Evolutionary conservation across 2,329 filamentous ascomycete genomes (phyloP), one percentile per base, ranked within the genome.

Genomic region (Diaporthe citriasiana): DNA sequence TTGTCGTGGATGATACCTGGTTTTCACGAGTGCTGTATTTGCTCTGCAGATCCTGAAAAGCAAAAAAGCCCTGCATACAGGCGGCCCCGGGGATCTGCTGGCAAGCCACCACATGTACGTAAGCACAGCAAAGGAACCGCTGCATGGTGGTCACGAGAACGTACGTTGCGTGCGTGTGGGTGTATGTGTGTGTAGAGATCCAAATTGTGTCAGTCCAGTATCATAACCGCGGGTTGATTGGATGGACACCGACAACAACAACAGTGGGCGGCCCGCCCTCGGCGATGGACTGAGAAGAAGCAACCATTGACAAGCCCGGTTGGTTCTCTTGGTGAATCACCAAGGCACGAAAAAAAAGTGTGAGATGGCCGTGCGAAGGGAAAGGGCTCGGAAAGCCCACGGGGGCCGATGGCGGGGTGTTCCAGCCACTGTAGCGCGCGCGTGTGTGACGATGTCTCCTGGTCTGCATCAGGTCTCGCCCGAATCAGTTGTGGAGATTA

Each of bases 281-380:
- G 63, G 45, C 63, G 63, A 66, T 15, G 6, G 22, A 19, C 1
- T 1, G n/a, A 17, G 47, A 53, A 38, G 25, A 68, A 68, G 63
- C 63, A 68, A 68, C 47, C 27, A 68, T 30, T 53, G 63, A 53
- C 33, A 68, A 68, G 63, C 63, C 63, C 63, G 22, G 42, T 13
- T 45, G 63, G 22, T 38, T 68, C 22, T 40, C 63, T 53, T 68
- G 45, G 63, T 68, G 63, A 68, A 27, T 68, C 47, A 68, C 25
- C 63, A 53, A 63, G 59, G 7, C 40, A 10, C 38, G 19, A 27
- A 27, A 12, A 27, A 19, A n/a, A 38, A 47, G 45, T 40, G 47
- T 30, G 63, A 22, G 47, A 66, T 66, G 45, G 45, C 45, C 30
- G 38, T 50, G 60, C 60, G 30, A 6, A 38, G 56, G 6, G 42